Conservation (phyloP, 2,329 filamentous ascomycete species). For the Lasiodiplodia sp. region DNA sequence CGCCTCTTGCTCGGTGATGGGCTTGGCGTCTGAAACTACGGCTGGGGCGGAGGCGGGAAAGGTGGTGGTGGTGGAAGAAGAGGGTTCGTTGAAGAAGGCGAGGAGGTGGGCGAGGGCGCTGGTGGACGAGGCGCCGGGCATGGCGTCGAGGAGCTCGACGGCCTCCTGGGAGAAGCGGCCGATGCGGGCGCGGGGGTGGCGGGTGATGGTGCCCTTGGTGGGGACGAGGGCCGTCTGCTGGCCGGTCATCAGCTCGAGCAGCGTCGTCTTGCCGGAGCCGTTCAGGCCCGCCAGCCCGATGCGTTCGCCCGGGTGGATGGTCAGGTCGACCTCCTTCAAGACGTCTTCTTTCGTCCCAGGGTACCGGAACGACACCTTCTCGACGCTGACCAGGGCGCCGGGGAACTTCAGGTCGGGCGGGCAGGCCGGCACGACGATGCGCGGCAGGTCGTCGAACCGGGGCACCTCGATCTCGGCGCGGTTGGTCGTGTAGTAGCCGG, state of each 20-base stretch:
- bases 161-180: slow-evolving; percentile 84
- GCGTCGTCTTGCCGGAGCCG: slow-evolving; percentile 81
- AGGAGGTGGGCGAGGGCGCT: slow-evolving; percentile 71
- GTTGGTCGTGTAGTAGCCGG: slow-evolving; percentile 61
- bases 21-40: background rate
- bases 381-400: slow-evolving; percentile 74
- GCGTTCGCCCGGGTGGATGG: slow-evolving; percentile 75
- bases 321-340: slow-evolving; percentile 70
- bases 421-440: slow-evolving; percentile 65
- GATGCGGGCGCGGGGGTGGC: slow-evolving; percentile 72
- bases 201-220: slow-evolving; percentile 66
- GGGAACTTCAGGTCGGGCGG: slow-evolving; percentile 77
- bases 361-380: slow-evolving; percentile 73
- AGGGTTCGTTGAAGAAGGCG: background rate
- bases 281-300: slow-evolving; percentile 81
- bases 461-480: slow-evolving; percentile 72
- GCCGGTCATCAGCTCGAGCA: slow-evolving; percentile 69
- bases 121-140: slow-evolving; percentile 57
- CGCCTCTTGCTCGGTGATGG: slow-evolving; percentile 69
- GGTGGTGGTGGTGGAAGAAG: slow-evolving; percentile 56
- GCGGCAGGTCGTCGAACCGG: slow-evolving; percentile 62
- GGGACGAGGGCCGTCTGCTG: slow-evolving; percentile 52
- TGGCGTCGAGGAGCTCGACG: slow-evolving; percentile 70
- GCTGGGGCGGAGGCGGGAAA: slow-evolving; percentile 49
- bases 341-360: slow-evolving; percentile 48